Percentiles rank a stretch among this genome's conserved stretches.
Conservation (phyloP, 2,329 filamentous ascomycete species). For the Calonectria pseudoturangicola region DNA sequence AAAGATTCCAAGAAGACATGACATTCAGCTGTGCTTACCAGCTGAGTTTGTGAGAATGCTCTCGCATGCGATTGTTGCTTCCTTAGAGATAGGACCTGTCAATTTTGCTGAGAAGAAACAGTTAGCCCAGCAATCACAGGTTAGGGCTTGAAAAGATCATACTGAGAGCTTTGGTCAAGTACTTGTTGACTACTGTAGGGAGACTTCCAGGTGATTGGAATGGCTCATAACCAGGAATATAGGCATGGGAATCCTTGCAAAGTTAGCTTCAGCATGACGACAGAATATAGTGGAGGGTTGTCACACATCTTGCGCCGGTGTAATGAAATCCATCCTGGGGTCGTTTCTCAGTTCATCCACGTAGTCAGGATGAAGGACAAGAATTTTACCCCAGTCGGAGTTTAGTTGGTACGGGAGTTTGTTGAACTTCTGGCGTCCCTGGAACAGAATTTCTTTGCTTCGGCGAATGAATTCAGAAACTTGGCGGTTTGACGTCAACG, state of each 20-base stretch:
- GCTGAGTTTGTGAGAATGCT: constrained; percentile 8
- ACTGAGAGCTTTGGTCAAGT: constrained; percentile 8
- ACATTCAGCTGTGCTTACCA: not conserved
- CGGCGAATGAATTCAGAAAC: constrained; percentile 11
- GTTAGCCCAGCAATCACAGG: too few relatives aligned
- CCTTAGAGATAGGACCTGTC: not conserved
- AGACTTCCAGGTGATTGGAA: not conserved
- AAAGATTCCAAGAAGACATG: too few relatives aligned
- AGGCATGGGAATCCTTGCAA: not conserved
- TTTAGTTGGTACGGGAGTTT: not conserved
- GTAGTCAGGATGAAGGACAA: not conserved
- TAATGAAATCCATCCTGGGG: constrained; percentile 8
- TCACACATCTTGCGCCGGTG: constrained; percentile 2
- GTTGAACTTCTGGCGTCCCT: not conserved
- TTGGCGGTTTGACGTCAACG: constrained; percentile 7
- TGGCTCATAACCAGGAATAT: constrained; percentile 11
- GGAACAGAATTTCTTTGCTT: not conserved
- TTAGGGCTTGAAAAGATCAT: not conserved
- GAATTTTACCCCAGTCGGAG: constrained; percentile 1
- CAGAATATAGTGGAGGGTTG: not conserved
- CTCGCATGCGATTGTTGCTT: not conserved
- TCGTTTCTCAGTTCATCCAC: constrained; percentile 11
- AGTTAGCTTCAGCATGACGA: not conserved
- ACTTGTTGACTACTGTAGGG: not conserved
- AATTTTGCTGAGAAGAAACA: not conserved